phyloP scores from a whole-genome alignment of 768 basidiomycete species.

The Lactarius akahatsu region DNA sequence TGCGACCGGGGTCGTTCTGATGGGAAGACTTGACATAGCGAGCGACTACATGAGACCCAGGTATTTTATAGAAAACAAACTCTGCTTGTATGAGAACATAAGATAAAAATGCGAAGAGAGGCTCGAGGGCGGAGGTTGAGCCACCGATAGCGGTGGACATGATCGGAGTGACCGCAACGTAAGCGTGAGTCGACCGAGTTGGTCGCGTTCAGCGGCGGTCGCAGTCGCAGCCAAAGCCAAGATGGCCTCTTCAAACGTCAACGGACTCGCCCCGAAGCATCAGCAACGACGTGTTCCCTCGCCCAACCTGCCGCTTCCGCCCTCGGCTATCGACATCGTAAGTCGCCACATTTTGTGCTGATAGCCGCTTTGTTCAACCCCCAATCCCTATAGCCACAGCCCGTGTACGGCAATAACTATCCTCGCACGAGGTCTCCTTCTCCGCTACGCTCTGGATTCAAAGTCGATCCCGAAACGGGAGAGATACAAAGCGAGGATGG shows the following conservation, averaged over 20 bases:
- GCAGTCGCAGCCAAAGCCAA: conserved; percentile 19
- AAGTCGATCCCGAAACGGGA: conserved; percentile 57
- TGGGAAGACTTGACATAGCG: conserved; percentile 95
- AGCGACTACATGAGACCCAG: conserved; percentile 78
- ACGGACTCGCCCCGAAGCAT: conserved; percentile 32
- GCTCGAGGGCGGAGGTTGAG: conserved; percentile 42
- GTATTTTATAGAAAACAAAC: conserved; percentile 68
- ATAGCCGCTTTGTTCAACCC: conserved; percentile 24
- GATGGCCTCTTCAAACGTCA: conserved; percentile 35
- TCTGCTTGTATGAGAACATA: conserved; percentile 58
- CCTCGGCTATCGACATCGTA: conserved; percentile 44
- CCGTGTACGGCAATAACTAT: conserved; percentile 40
- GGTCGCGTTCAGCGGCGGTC: conserved; percentile 8
- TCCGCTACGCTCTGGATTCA: conserved; percentile 65
- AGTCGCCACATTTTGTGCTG: conserved; percentile 13
- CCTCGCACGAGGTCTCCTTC: conserved; percentile 60
- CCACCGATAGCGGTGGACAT: conserved; percentile 38
- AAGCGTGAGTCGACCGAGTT: conserved; percentile 3
- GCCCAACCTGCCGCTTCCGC: conserved; percentile 39
- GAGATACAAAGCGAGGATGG: conserved; percentile 42
- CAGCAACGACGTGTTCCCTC: conserved; percentile 42
- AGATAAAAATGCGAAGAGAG: conserved; percentile 65
- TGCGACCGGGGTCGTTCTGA: conserved; percentile 93
- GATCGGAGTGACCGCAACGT: neutral
- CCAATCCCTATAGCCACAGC: conserved; percentile 41